These are phyloP conservation scores for Lupinus albus DNA, from an alignment of 306 rosid species.

Conservation along the genomic window DNA sequence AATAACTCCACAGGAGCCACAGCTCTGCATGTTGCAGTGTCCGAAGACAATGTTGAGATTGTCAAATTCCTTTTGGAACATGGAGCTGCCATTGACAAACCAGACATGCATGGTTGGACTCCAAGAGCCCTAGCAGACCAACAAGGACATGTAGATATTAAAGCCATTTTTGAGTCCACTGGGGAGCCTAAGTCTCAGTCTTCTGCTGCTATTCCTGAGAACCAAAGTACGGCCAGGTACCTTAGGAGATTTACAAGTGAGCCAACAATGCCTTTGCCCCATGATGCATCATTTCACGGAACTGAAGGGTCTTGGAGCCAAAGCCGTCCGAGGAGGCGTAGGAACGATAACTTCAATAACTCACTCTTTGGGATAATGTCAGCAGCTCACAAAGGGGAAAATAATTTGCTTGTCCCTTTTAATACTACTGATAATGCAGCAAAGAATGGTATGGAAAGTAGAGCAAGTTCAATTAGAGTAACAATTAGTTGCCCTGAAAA, in stretches of 20 bases:
- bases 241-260: conserved; percentile 76
- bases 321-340: conserved; percentile 67
- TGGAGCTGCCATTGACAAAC: conserved; percentile 69
- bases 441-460: conserved; percentile 32
- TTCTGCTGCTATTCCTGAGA: conserved; percentile 45
- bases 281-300: conserved; percentile 47
- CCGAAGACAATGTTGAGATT: conserved; percentile 63
- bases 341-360: conserved; percentile 69
- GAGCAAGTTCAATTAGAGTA: conserved; percentile 52
- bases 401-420: conserved; percentile 40
- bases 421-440: conserved; percentile 22
- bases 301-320: conserved; percentile 52
- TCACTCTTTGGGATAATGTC: conserved; percentile 84
- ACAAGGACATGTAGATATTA: conserved; percentile 73
- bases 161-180: conserved; percentile 53
- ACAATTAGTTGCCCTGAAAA: conserved; percentile 72
- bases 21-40: conserved; percentile 80
- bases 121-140: conserved; percentile 83
- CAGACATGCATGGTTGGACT: conserved; percentile 70
- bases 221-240: conserved; percentile 41
- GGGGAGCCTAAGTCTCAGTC: conserved; percentile 51
- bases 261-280: conserved; percentile 62
- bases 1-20: conserved; percentile 52
- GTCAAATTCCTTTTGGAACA: conserved; percentile 64
- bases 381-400: conserved; percentile 61